Evolutionary conservation across 2,329 filamentous ascomycete species (phyloP), one percentile per base, ranked within the genome.

Genomic region (Didymellaceae sp.): DNA sequence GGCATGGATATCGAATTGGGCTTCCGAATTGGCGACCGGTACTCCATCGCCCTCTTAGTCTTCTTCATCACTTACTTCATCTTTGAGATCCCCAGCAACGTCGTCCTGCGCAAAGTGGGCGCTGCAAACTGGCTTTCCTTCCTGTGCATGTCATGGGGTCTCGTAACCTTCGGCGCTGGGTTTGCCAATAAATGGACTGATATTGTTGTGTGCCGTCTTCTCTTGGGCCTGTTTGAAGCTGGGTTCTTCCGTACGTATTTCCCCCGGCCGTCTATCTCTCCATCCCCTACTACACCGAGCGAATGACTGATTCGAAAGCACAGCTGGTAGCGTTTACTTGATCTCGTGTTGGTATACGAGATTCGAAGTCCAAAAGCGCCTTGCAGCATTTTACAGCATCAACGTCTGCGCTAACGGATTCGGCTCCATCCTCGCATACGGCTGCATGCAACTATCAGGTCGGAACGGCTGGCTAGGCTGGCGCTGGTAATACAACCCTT

Each of bases 41-140:
- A 82, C 59, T 77, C 75, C 3, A 73, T 78, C 55, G 68, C 75
- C 1, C 62, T 82, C 7, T 74, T 80, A 6, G 76, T 83, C 11
- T 83, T 82, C 70, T 82, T 81, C 62, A 71, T 81, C 32, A 74
- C 73, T 18, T 80, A 82, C 59, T 74, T 83, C 26, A 55, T 81
- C 18, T 80, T 78, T 54, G 78, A 82, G 57, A 73, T 81, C 4
- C 79, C 80, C 0, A 77, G 74, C 54, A 82, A 81, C 63, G 72
- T 82, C 46, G 68, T 80, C 6, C 68, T 82, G 20, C 71, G 74
- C 18, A 75, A 73, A 34, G 39, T 62, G 10, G 63, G 61, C 5
- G 50, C 58, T 9, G 61, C 61, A 4, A 61, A 61, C 31, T 66
- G 61, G 61, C 52, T 66, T 5, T 39, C 51, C 9, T 61, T 59